Percentiles rank a stretch among this genome's conserved stretches.
phyloP scores from a whole-genome alignment of 2,329 filamentous ascomycete species.

The Zymoseptoria brevis region DNA sequence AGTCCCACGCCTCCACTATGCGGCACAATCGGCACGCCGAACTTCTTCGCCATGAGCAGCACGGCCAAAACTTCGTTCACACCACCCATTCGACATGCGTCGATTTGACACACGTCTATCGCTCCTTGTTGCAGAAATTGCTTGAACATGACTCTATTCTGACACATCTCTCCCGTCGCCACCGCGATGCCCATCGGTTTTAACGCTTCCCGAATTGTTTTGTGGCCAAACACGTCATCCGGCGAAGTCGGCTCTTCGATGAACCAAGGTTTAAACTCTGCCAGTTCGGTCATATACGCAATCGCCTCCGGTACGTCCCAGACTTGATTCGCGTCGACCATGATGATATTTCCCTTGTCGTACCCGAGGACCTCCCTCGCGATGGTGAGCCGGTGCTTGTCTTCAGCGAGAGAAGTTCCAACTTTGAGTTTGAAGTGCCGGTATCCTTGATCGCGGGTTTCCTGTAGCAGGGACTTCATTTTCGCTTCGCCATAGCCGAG shows the following conservation, averaged over 20 bases:
- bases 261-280: conserved; percentile 73
- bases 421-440: conserved; percentile 89
- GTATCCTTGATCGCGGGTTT: conserved; percentile 71
- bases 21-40: conserved; percentile 72
- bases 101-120: conserved; percentile 82
- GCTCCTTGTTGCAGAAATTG: conserved; percentile 73
- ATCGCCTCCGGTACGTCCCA: conserved; percentile 89
- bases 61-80: conserved; percentile 92
- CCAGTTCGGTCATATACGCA: conserved; percentile 73
- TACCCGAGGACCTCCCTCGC: conserved; percentile 74
- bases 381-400: conserved; percentile 62
- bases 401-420: conserved; percentile 62
- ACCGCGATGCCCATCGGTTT: conserved; percentile 69
- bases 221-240: conserved; percentile 83
- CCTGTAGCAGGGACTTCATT: conserved; percentile 65
- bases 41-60: conserved; percentile 74
- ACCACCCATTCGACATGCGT: conserved; percentile 81
- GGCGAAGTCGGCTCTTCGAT: conserved; percentile 91
- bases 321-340: conserved; percentile 87
- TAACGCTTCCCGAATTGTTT: conserved; percentile 72
- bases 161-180: conserved; percentile 90
- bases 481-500: conserved; percentile 84
- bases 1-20: conserved; percentile 85
- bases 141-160: conserved; percentile 92
- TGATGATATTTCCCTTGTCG: conserved; percentile 74